Percentiles rank a stretch among this genome's conserved stretches.
Evolutionary conservation across 352 stramenopile species (phyloP).

Genomic region (Phytopythium kandeliae): DNA sequence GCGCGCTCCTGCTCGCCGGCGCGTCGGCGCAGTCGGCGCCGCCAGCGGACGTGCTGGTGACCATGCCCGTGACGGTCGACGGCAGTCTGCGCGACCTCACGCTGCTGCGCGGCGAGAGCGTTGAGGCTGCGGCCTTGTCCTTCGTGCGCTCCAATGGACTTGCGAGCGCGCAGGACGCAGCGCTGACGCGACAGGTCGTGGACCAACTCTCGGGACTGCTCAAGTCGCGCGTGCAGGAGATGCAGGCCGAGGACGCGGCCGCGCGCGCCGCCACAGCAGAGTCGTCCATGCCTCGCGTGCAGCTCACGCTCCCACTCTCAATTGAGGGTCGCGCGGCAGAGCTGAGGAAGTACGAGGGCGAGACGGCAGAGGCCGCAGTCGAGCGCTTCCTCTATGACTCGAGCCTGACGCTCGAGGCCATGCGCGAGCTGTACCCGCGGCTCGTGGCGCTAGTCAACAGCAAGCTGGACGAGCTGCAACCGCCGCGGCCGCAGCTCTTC

Average conservation of each 20-base stretch:
- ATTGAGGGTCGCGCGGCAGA: conserved; percentile 44
- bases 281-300: conserved; percentile 36
- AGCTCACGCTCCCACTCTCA: conserved; percentile 53
- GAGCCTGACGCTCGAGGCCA: conserved; percentile 53
- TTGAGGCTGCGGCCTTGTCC: conserved; percentile 48
- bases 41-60: conserved; percentile 54
- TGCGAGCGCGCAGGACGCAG: conserved; percentile 37
- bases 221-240: conserved; percentile 52
- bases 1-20: conserved; percentile 11
- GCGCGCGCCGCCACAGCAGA: no score
- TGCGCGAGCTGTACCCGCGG: conserved; percentile 57
- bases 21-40: conserved; percentile 22
- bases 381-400: conserved; percentile 63
- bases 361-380: conserved; percentile 45
- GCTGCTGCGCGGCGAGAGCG: conserved; percentile 62
- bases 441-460: conserved; percentile 48
- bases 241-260: conserved; percentile 20
- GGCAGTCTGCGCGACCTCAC: conserved; percentile 52
- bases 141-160: conserved; percentile 66
- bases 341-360: conserved; percentile 57
- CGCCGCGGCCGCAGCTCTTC: conserved; percentile 51
- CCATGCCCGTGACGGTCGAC: conserved; percentile 59
- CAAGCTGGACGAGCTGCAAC: conserved; percentile 52
- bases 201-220: conserved; percentile 63
- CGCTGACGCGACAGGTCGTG: conserved; percentile 44